Evolutionary conservation across 2,329 filamentous ascomycete genomes (phyloP).

Genomic region (Xylariaceae sp.): DNA sequence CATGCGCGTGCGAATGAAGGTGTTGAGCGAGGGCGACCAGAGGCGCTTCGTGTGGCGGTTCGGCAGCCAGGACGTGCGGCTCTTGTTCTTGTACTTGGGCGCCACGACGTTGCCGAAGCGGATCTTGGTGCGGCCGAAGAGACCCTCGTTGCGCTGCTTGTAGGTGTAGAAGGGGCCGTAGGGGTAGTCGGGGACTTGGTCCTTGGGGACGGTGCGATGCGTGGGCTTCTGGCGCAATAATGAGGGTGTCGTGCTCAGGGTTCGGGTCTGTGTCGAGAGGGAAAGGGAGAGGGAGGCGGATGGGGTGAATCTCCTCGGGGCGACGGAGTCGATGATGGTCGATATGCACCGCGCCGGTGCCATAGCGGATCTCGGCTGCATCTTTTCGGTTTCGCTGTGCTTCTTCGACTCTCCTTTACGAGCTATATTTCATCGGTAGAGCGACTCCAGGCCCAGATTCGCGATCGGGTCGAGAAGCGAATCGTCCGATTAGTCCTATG

Average conservation of each 20-base stretch:
- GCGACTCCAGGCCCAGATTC: neutral
- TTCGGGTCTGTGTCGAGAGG: constrained; percentile 14
- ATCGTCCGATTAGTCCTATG: neutral
- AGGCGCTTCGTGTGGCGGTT: constrained; percentile 67
- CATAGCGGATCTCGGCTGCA: constrained; percentile 6
- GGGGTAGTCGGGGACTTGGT: constrained; percentile 59
- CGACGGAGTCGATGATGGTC: neutral
- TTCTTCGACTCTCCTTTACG: neutral
- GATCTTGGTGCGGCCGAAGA: constrained; percentile 66
- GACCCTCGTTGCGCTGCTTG: constrained; percentile 73
- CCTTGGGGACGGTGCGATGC: constrained; percentile 37
- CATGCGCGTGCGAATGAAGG: constrained; percentile 61
- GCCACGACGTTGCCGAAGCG: constrained; percentile 76
- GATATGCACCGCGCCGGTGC: constrained; percentile 10
- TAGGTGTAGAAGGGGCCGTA: constrained; percentile 65
- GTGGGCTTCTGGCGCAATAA: constrained; percentile 28
- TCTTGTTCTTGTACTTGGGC: constrained; percentile 62
- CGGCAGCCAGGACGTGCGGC: constrained; percentile 66
- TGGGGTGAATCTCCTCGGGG: neutral
- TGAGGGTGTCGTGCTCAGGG: constrained; percentile 24
- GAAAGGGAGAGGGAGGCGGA: neutral
- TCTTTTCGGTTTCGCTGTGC: neutral
- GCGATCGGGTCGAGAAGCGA: neutral
- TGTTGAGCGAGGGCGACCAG: constrained; percentile 57
- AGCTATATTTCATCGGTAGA: neutral